A percentile compares a stretch with the other conserved stretches of the same genome.
phyloP scores from a whole-genome alignment of 1,284 basidiomycete genomes.

The Clitocybe nebularis region DNA sequence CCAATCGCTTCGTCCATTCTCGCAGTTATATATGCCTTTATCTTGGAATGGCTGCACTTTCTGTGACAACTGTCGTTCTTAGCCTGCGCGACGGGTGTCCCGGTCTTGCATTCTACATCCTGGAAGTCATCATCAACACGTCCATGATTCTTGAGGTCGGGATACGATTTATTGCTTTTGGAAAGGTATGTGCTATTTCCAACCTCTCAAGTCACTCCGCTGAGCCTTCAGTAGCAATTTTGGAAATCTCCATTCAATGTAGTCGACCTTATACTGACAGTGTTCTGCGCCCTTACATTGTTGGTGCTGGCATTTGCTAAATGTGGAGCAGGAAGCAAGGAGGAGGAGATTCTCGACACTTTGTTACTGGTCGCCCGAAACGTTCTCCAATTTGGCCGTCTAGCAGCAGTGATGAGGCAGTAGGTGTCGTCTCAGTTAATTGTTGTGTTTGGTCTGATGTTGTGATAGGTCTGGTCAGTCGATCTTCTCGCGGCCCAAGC shows the following conservation, averaged over 20 bases:
- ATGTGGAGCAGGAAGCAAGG: slow-evolving; percentile 73
- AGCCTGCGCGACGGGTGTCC: slow-evolving; percentile 80
- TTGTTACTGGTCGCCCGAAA: slow-evolving; percentile 87
- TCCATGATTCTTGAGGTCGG: slow-evolving; percentile 92
- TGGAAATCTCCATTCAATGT: slow-evolving; percentile 91
- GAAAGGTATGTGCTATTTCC: slow-evolving; percentile 55
- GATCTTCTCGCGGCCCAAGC: slow-evolving; percentile 86
- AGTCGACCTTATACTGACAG: slow-evolving; percentile 80
- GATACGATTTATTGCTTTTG: slow-evolving; percentile 86
- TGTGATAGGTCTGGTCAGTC: slow-evolving; percentile 82
- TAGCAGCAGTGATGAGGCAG: slow-evolving; percentile 90
- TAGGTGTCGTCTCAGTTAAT: slow-evolving; percentile 26
- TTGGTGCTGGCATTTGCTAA: slow-evolving; percentile 81
- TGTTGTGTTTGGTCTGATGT: slow-evolving; percentile 1
- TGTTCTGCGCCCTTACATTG: slow-evolving; percentile 84
- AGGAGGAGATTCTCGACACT: slow-evolving; percentile 90
- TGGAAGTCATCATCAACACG: slow-evolving; percentile 88
- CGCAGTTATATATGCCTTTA: slow-evolving; percentile 81
- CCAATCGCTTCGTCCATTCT: slow-evolving; percentile 84
- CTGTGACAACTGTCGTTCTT: slow-evolving; percentile 87
- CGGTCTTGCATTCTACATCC: slow-evolving; percentile 78
- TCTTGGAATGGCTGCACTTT: slow-evolving; percentile 84
- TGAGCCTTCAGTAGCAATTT: slow-evolving; percentile 69
- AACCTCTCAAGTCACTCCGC: background rate
- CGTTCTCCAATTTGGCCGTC: slow-evolving; percentile 84